Evolutionary conservation across 768 basidiomycete genomes (phyloP).

Genomic region (Rhizopogon rudus): DNA sequence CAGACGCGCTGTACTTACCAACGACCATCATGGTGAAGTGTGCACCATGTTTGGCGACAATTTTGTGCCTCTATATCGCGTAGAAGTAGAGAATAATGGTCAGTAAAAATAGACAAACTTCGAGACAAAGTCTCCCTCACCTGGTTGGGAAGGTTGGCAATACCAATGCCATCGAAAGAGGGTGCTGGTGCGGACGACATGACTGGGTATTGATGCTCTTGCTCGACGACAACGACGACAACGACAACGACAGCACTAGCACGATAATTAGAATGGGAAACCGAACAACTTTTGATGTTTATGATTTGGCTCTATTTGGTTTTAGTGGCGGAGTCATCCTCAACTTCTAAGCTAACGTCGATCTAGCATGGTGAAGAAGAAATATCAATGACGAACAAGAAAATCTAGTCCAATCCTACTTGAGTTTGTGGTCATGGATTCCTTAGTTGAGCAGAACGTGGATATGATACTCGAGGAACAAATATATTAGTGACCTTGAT

Average conservation of each 20-base stretch:
- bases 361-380: neutral
- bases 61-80: slow-evolving; percentile 84
- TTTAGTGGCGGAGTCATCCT: slow-evolving; percentile 9
- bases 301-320: slow-evolving; percentile 21
- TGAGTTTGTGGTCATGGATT: too few relatives aligned
- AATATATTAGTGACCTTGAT: too few relatives aligned
- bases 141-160: slow-evolving; percentile 98
- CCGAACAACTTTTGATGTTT: slow-evolving; percentile 16
- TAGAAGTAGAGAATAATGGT: slow-evolving; percentile 7
- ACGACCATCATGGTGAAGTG: slow-evolving; percentile 99
- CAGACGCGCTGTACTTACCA: slow-evolving; percentile 41
- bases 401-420: too few relatives aligned
- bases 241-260: neutral
- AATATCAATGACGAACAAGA: too few relatives aligned
- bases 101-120: slow-evolving; percentile 4
- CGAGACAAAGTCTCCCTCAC: slow-evolving; percentile 35
- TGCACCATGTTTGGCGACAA: slow-evolving; percentile 94
- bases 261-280: slow-evolving; percentile 11
- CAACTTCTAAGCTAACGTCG: too few relatives aligned
- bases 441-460: too few relatives aligned
- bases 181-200: slow-evolving; percentile 24
- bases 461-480: too few relatives aligned
- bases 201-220: slow-evolving; percentile 8
- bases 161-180: slow-evolving; percentile 77
- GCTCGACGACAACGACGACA: slow-evolving; percentile 17